These are phyloP conservation scores for Teratosphaeria gauchensis DNA, from an alignment of 2,329 filamentous ascomycete genomes.

Conservation along the genomic window DNA sequence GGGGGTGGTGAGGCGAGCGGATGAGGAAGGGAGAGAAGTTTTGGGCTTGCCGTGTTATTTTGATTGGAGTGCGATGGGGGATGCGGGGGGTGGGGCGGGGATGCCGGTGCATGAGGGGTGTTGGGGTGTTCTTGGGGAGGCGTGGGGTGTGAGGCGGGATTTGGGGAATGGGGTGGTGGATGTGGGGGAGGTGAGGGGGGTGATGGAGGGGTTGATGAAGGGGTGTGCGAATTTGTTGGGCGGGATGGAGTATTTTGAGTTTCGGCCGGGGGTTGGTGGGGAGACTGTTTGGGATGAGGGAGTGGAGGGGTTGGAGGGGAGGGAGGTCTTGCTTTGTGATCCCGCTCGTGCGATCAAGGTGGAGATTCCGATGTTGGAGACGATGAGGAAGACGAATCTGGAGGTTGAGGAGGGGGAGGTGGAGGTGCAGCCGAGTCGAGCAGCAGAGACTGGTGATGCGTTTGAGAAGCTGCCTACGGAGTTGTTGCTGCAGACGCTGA, in stretches of 20 bases:
- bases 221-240: not conserved
- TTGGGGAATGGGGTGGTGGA: not conserved
- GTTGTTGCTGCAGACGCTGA: not conserved
- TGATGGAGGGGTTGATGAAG: not conserved
- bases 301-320: not conserved
- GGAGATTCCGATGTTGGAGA: not conserved
- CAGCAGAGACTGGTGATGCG: not conserved
- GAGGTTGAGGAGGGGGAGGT: not conserved
- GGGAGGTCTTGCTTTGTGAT: not conserved
- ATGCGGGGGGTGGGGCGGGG: too few species aligned
- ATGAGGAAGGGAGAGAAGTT: too few species aligned
- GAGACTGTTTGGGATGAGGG: not conserved
- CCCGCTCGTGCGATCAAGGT: not conserved
- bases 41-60: too few species aligned
- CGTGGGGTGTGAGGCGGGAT: not conserved
- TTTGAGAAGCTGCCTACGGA: not conserved
- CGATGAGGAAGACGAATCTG: too few species aligned
- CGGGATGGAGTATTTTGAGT: not conserved
- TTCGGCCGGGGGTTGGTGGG: not conserved
- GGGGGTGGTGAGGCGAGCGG: too few species aligned
- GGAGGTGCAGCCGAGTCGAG: too few species aligned
- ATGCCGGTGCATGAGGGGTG: too few species aligned
- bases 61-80: too few species aligned
- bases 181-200: not conserved
- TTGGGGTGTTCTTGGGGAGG: not conserved